Percentiles rank a stretch among this genome's conserved stretches.
Evolutionary conservation across 2,329 filamentous ascomycete species (phyloP).

Genomic region (Macrophomina pseudophaseolina): DNA sequence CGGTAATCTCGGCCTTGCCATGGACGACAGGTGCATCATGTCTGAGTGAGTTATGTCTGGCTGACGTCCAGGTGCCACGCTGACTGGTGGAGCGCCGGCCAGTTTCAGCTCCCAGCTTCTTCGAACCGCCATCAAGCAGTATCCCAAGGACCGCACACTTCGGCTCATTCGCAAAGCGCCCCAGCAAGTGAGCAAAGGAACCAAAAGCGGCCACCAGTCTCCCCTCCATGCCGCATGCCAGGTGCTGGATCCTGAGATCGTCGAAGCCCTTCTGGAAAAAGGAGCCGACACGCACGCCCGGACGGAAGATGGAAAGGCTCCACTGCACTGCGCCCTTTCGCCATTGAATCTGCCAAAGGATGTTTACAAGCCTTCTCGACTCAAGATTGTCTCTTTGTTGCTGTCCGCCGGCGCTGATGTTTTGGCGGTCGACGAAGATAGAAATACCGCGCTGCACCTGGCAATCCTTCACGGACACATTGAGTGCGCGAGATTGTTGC

Average conservation of each 20-base stretch:
- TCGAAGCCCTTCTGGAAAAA: conserved; percentile 10
- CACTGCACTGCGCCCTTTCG: conserved; percentile 6
- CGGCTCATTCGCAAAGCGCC: conserved; percentile 14
- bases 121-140: conserved; percentile 10
- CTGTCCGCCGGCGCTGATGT: background rate
- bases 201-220: background rate
- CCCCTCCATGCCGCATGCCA: conserved; percentile 9
- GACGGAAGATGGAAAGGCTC: background rate
- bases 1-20: background rate
- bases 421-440: conserved; percentile 2
- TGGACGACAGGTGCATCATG: background rate
- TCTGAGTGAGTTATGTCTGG: background rate
- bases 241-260: conserved; percentile 4
- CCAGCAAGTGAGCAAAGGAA: background rate
- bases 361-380: background rate
- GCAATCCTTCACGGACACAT: conserved; percentile 10
- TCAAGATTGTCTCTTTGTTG: background rate
- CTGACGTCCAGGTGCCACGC: background rate
- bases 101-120: conserved; percentile 19
- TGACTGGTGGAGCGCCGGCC: background rate
- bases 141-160: conserved; percentile 9
- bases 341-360: background rate
- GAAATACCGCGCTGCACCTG: conserved; percentile 4
- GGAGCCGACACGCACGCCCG: conserved; percentile 1
- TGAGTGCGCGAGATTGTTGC: background rate